phyloP scores from a whole-genome alignment of 306 rosid genomes.

The Pyrus bretschneideri region DNA sequence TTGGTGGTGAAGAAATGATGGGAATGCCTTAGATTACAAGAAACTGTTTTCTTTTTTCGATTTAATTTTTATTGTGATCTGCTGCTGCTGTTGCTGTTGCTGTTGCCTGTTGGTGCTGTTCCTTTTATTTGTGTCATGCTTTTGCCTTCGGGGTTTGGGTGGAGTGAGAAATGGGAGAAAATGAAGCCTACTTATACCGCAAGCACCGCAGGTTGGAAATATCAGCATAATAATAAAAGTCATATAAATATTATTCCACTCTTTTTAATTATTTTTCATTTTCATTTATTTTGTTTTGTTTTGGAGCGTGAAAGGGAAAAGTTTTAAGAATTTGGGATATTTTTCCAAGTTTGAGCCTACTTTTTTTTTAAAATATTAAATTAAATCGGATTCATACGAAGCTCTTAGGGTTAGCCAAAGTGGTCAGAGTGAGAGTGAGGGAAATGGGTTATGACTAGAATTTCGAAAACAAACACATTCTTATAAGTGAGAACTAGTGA shows the following conservation, averaged over 20 bases:
- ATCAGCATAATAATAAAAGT: neutral
- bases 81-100: neutral
- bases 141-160: neutral
- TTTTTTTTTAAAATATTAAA: neutral
- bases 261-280: neutral
- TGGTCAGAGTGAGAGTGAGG: too few species aligned
- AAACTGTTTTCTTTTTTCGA: slow-evolving; percentile 36
- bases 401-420: too few species aligned
- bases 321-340: neutral
- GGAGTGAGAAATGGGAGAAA: neutral
- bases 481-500: neutral
- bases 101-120: neutral
- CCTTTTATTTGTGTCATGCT: neutral
- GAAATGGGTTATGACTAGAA: too few species aligned
- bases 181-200: neutral
- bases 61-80: slow-evolving; percentile 2
- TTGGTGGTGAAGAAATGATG: slow-evolving; percentile 88
- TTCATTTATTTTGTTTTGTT: neutral
- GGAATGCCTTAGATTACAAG: slow-evolving; percentile 97
- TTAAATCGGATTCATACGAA: neutral
- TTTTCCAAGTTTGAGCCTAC: neutral
- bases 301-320: neutral
- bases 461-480: too few species aligned
- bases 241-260: neutral
- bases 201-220: neutral